Evolutionary conservation across 192 early-diverging fungal genomes (phyloP).

Genomic region (Kappamyces sp.): DNA sequence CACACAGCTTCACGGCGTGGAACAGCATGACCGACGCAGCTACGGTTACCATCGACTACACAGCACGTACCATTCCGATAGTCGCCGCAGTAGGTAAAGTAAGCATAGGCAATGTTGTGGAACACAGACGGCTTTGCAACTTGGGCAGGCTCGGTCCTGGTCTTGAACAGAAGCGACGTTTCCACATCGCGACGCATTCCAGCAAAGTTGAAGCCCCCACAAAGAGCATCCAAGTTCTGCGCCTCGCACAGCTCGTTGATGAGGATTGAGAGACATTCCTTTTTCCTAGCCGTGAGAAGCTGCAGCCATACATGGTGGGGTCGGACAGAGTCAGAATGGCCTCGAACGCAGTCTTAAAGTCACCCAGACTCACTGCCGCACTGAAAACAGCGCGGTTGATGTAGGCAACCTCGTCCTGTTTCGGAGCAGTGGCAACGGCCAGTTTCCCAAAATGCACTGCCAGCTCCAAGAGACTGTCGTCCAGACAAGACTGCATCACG

Average conservation of each 20-base stretch:
- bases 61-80: conserved; percentile 11
- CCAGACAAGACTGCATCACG: no score
- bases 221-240: neutral
- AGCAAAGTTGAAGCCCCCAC: conserved; percentile 14
- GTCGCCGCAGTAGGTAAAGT: conserved; percentile 9
- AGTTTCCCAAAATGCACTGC: no score
- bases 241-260: conserved; percentile 7
- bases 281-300: no score
- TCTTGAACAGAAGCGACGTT: conserved; percentile 10
- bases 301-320: no score
- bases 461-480: no score
- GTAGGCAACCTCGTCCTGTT: no score
- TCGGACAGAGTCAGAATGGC: no score
- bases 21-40: conserved; percentile 7
- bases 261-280: no score
- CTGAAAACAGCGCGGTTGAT: no score
- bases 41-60: neutral
- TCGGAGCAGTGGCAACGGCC: no score
- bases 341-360: no score
- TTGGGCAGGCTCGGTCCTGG: conserved; percentile 3
- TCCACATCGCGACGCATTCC: conserved; percentile 6
- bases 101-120: conserved; percentile 7
- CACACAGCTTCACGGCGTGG: conserved; percentile 6
- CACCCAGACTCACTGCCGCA: no score
- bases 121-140: neutral